Base-by-base conservation (phyloP, 345 rosid species). In the Sapria himalayana region DNA sequence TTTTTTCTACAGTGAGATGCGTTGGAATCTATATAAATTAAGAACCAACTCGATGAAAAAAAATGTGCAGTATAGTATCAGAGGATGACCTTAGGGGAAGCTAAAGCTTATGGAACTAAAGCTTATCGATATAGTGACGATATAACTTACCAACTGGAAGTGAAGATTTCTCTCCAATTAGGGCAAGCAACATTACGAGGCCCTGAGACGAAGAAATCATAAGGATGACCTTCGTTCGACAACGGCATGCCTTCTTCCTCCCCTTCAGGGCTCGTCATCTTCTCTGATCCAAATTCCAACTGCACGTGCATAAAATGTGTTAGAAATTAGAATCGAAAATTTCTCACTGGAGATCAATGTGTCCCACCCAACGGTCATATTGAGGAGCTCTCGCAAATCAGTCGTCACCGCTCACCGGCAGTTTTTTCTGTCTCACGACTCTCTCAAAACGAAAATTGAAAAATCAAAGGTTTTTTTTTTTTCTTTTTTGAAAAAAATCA, bases 101-200 rank as follows among this genome's bases (percentile, higher is more conserved):
- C 17, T 11, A 10, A 1, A n/a, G n/a, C n/a, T n/a, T n/a, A n/a
- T n/a, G n/a, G n/a, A n/a, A n/a, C n/a, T n/a, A n/a, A n/a, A n/a
- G n/a, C n/a, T n/a, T n/a, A n/a, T n/a, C n/a, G 2, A 31, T 43
- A 39, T 10, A 1, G 11, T 10, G 13, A n/a, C n/a, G 22, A n/a
- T n/a, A 10, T 12, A 2, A 39, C 78, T 40, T 23, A 89, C 99
- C 95, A 89, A 61, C 86, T 89, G 4, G 99, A 89, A 62, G 22
- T 77, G 59, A 82, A 69, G 42, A 89, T 82, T 39, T 89, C 99
- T 70, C 92, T 75, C 95, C 99, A 89, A 23, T 74, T 89, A 25
- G 95, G 93, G 34, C 79, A 61, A 58, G 76, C 63, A 0, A 79
- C 66, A 48, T 89, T 89, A 13, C 95, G 73, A 31, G 95, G 99